phyloP scores from a whole-genome alignment of 2,329 filamentous ascomycete species.

The Penicillium olsonii region DNA sequence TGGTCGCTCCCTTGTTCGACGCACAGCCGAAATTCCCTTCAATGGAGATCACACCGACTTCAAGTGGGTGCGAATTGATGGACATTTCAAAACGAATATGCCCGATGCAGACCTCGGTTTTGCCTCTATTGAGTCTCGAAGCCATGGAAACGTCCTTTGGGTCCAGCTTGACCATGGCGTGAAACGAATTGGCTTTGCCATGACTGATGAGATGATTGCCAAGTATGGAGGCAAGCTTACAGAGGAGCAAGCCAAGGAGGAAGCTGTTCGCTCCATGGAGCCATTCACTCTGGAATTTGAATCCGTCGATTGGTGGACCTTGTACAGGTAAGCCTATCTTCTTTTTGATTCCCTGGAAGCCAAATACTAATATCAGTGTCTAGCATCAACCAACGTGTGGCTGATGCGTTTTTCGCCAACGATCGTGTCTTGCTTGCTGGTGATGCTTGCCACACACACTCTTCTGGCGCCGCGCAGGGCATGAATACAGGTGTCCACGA shows the following conservation, averaged over 20 bases:
- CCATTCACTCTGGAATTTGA: background rate
- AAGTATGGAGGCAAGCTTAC: background rate
- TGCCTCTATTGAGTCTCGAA: too few species aligned
- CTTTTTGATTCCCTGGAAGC: too few species aligned
- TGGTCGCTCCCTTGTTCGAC: too few species aligned
- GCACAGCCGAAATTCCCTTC: too few species aligned
- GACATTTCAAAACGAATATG: too few species aligned
- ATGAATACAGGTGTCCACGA: background rate
- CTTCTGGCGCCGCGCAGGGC: too few species aligned
- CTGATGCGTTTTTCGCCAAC: background rate
- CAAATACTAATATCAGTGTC: background rate
- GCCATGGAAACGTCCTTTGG: too few species aligned
- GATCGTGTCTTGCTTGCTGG: background rate
- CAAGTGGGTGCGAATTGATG: too few species aligned
- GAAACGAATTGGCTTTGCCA: too few species aligned
- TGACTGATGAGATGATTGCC: background rate
- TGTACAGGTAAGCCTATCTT: background rate
- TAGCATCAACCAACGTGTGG: background rate
- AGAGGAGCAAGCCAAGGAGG: background rate
- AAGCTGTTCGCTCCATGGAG: background rate
- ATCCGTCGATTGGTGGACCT: background rate
- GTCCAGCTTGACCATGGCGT: too few species aligned
- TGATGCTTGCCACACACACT: background rate
- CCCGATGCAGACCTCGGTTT: too few species aligned
- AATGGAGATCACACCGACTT: too few species aligned